phyloP scores from a whole-genome alignment of 257 asterid genomes.

The Gynochthodes officinalis region DNA sequence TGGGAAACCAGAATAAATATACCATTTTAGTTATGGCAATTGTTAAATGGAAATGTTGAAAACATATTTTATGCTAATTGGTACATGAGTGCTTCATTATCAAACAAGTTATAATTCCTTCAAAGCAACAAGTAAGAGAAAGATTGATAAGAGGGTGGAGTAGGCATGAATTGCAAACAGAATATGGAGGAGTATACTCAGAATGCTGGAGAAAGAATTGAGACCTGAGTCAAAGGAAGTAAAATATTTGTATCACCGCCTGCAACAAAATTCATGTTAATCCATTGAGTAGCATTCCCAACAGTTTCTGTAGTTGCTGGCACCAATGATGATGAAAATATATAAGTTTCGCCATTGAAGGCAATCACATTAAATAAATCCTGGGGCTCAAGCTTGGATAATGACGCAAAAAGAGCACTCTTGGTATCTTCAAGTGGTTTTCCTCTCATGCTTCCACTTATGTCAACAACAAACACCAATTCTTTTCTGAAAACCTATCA shows the following conservation, averaged over 20 bases:
- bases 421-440: slow-evolving; percentile 39
- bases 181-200: background rate
- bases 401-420: slow-evolving; percentile 34
- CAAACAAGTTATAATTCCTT: background rate
- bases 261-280: slow-evolving; percentile 38
- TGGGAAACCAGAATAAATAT: background rate
- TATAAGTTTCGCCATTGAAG: slow-evolving; percentile 31
- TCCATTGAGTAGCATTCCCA: slow-evolving; percentile 37
- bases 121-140: background rate
- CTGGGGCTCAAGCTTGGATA: slow-evolving; percentile 36
- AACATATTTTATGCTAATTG: background rate
- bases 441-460: slow-evolving; percentile 50
- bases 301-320: slow-evolving; percentile 31
- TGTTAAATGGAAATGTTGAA: background rate
- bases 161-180: background rate
- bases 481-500: slow-evolving; percentile 42
- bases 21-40: background rate
- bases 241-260: slow-evolving; percentile 39
- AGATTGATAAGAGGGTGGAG: background rate
- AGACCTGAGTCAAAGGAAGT: slow-evolving; percentile 38
- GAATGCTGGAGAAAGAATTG: slow-evolving; percentile 1
- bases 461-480: slow-evolving; percentile 42
- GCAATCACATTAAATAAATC: slow-evolving; percentile 39
- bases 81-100: background rate
- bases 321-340: slow-evolving; percentile 38